A percentile compares a stretch with the other conserved stretches of the same genome.
These are phyloP conservation scores for Leishmania major DNA, from an alignment of 208 protist species.

Conservation along the genomic window DNA sequence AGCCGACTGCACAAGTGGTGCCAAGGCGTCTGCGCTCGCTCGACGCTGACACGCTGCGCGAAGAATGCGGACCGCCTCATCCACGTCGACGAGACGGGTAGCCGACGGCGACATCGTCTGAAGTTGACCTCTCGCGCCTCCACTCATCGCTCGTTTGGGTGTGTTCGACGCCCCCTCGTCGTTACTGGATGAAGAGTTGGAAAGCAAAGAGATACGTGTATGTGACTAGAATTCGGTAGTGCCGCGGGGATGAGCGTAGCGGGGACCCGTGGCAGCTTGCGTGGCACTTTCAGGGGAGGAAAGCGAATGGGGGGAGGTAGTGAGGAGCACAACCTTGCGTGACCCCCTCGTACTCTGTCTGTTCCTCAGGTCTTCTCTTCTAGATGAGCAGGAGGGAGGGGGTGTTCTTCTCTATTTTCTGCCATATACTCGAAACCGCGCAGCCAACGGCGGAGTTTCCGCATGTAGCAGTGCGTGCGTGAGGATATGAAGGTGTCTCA, in stretches of 20 bases:
- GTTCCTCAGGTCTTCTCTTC: not conserved
- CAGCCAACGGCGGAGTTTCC: not conserved
- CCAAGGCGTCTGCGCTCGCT: slow-evolving; percentile 14
- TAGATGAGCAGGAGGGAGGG: not conserved
- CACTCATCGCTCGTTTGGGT: not conserved
- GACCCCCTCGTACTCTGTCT: not conserved
- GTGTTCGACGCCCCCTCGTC: not conserved
- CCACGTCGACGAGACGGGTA: slow-evolving; percentile 13
- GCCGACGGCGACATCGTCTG: slow-evolving; percentile 14
- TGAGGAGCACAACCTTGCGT: not conserved
- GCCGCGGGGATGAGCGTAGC: not conserved
- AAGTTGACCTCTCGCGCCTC: not conserved
- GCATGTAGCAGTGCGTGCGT: not conserved
- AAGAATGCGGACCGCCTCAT: slow-evolving; percentile 26
- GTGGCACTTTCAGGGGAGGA: not conserved
- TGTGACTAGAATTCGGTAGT: not conserved
- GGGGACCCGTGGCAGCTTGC: not conserved
- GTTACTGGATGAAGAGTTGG: not conserved
- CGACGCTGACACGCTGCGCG: slow-evolving; percentile 16
- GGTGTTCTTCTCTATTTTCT: not conserved
- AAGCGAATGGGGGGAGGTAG: not conserved
- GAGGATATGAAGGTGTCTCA: not conserved
- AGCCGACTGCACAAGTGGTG: slow-evolving; percentile 23
- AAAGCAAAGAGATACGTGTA: not conserved
- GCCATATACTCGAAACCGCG: not conserved